Base-by-base conservation (phyloP, 106 monocot species). In the Dioscorea dumetorum region DNA sequence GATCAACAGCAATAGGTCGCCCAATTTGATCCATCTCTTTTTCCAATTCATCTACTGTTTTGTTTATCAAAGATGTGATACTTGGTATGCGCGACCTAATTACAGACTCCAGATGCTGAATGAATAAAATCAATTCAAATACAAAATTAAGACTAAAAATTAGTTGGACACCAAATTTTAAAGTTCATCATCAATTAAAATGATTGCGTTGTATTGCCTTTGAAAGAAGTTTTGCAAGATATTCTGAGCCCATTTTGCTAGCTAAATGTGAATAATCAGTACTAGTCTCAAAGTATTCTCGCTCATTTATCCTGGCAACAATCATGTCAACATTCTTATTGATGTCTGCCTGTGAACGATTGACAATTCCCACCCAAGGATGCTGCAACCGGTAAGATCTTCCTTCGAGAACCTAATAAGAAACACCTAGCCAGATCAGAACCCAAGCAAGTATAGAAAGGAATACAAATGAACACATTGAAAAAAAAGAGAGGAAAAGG, bases 51-150 rank as follows among this genome's bases (percentile, higher is more conserved):
- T 89, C 85, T 33, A 85, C 69, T 18, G 70, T 85, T 68, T 82
- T 89, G 71, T 75, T 85, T 67, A 89, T 85, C 71, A 85, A 77
- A 70, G 85, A 85, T 54, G 80, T 80, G 62, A 90, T 85, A 49
- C 72, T 82, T 51, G 85, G 89, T 59, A 90, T 85, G 2, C 72
- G 85, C 24, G 89, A 79, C 67, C 69, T 85, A 52, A 85, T 90
- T 49, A 90, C 85, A 48, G 82, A 80, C 63, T 90, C 89, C 17
- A 90, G 67, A 63, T 85, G 74, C 89, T 90, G 79, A 70, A 81
- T 22, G 4, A 41, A 58, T 49, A 35, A 32, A 41, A 41, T 41
- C 41, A 10, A 41, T 41, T 41, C 41, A 41, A 41, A 41, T 10
- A 41, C 41, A 8, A 10, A 41, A 41, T 41, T 1, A 41, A 41